A percentile compares a stretch with the other conserved stretches of the same genome.
These are phyloP conservation scores for Adansonia digitata DNA, from an alignment of 345 rosid genomes.

Conservation along the genomic window DNA sequence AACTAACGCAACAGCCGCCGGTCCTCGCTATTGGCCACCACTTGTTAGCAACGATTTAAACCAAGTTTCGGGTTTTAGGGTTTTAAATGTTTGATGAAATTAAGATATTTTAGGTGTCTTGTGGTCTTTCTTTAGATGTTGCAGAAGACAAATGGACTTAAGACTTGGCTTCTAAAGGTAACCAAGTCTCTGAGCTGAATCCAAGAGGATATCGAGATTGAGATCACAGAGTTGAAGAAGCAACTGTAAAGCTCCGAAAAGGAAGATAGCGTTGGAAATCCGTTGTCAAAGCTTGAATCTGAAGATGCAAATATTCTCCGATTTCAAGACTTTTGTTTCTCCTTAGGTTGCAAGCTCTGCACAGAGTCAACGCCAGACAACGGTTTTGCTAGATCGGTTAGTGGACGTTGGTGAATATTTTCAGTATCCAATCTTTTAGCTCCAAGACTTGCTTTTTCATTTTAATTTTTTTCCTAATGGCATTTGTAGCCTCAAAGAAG, in stretches of 20 bases:
- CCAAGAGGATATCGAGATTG: slow-evolving; percentile 58
- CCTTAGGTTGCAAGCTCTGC: slow-evolving; percentile 4
- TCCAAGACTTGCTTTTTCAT: neutral
- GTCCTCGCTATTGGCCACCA: too few relatives aligned
- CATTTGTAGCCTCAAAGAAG: slow-evolving; percentile 30
- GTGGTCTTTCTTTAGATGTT: neutral
- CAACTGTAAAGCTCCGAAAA: slow-evolving; percentile 34
- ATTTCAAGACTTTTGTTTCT: slow-evolving; percentile 7
- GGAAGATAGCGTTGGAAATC: slow-evolving; percentile 19
- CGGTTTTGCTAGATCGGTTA: slow-evolving; percentile 15
- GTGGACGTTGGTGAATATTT: slow-evolving; percentile 11
- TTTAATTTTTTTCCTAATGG: neutral
- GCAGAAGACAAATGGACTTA: slow-evolving; percentile 35
- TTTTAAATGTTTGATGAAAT: neutral
- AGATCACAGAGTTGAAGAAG: slow-evolving; percentile 56
- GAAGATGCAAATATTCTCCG: slow-evolving; percentile 17
- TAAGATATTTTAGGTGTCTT: slow-evolving; percentile 4
- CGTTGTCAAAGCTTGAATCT: slow-evolving; percentile 16
- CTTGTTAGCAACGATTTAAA: too few relatives aligned
- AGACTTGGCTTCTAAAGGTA: slow-evolving; percentile 32
- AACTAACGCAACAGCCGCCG: too few relatives aligned
- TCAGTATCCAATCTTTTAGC: neutral
- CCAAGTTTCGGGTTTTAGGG: too few relatives aligned
- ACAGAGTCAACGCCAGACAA: neutral
- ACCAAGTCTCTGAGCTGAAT: slow-evolving; percentile 31